Evolutionary conservation across 441 rosid species (phyloP).

Genomic region (Manihot esculenta): DNA sequence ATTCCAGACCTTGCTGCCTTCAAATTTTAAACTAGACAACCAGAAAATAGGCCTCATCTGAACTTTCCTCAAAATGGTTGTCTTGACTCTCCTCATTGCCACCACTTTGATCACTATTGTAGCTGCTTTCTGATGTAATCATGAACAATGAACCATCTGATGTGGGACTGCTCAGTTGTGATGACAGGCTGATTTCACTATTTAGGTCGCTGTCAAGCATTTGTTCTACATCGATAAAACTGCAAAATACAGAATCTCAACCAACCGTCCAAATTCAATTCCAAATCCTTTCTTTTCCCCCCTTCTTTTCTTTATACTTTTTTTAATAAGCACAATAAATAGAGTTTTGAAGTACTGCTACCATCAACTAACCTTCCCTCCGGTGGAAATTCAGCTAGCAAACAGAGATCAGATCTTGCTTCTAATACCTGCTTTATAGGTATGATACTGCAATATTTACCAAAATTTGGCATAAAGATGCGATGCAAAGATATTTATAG

Average conservation of each 20-base stretch:
- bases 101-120: constrained; percentile 65
- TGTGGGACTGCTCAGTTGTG: constrained; percentile 36
- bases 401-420: constrained; percentile 58
- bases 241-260: constrained; percentile 39
- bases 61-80: constrained; percentile 54
- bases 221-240: constrained; percentile 56
- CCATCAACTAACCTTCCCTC: constrained; percentile 55
- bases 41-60: constrained; percentile 63
- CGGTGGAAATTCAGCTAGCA: constrained; percentile 65
- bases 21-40: constrained; percentile 29
- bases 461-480: constrained; percentile 2
- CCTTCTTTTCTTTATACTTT: background rate
- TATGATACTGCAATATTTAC: constrained; percentile 43
- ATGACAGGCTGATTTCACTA: constrained; percentile 46
- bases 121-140: constrained; percentile 65
- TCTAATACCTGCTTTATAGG: constrained; percentile 56
- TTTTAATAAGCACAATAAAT: background rate
- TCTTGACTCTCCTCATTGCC: constrained; percentile 61
- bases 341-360: background rate
- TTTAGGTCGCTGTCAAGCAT: constrained; percentile 55
- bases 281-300: background rate
- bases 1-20: constrained; percentile 13
- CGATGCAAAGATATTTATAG: background rate
- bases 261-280: constrained; percentile 18
- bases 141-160: constrained; percentile 46